Percentiles rank a stretch among this genome's conserved stretches.
Conservation (phyloP, 495 filamentous ascomycete species). For the Saxophila tyrrhenica region DNA sequence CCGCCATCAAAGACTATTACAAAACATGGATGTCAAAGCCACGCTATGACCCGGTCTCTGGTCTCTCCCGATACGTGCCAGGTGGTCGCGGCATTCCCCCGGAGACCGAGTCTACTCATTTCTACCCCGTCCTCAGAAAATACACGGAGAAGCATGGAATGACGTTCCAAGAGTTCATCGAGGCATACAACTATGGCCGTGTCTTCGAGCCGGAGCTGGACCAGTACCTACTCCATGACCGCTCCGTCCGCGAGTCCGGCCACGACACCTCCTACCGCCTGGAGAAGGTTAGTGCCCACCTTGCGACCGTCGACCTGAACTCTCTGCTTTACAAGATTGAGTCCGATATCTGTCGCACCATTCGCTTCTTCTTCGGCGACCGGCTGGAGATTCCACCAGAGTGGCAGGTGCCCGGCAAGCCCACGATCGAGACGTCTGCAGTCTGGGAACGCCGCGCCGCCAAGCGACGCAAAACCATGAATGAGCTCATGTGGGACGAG, state of each 20-base stretch:
- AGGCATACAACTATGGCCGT: slow-evolving; percentile 68
- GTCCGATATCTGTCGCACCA: slow-evolving; percentile 72
- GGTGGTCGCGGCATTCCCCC: slow-evolving; percentile 86
- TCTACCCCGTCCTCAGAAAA: slow-evolving; percentile 72
- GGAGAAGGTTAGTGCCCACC: slow-evolving; percentile 72
- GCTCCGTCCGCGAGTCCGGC: slow-evolving; percentile 89
- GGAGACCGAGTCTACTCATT: slow-evolving; percentile 84
- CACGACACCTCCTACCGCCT: slow-evolving; percentile 93
- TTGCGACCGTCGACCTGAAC: slow-evolving; percentile 91
- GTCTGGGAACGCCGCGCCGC: slow-evolving; percentile 79
- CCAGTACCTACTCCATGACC: slow-evolving; percentile 89
- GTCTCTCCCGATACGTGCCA: slow-evolving; percentile 82
- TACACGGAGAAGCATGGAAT: slow-evolving; percentile 78
- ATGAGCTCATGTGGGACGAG: slow-evolving; percentile 85
- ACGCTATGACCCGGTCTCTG: slow-evolving; percentile 64
- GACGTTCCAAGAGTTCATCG: slow-evolving; percentile 68
- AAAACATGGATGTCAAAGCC: slow-evolving; percentile 78
- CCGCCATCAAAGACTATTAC: slow-evolving; percentile 95
- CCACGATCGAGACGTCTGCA: slow-evolving; percentile 62
- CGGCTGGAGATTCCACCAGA: slow-evolving; percentile 64
- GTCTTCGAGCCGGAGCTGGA: slow-evolving; percentile 81
- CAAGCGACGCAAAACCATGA: slow-evolving; percentile 65
- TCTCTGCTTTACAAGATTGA: slow-evolving; percentile 93
- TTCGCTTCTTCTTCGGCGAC: slow-evolving; percentile 72
- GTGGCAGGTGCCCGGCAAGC: slow-evolving; percentile 51